Evolutionary conservation across 371 early-diverging fungal species (phyloP), one percentile per base, ranked within the genome.

Genomic region (Funneliformis caledonium): DNA sequence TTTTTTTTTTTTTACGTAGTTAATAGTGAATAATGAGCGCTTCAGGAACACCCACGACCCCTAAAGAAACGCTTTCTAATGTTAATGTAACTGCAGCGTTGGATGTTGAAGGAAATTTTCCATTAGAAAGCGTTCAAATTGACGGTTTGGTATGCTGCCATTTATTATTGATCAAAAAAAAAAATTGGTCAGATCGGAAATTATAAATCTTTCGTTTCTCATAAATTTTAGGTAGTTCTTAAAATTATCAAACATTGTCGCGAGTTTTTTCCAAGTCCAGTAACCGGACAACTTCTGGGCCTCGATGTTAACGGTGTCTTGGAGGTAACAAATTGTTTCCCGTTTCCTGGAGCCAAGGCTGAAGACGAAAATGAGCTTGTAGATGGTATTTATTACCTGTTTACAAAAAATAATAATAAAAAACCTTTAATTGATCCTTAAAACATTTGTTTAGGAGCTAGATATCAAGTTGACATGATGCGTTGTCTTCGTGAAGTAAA

Each of bases 171-270:
- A 9, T 47, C 11, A 9, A 26, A 47, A 47, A 9, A 47, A 9
- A 52, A 52, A 52, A 52, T 52, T 52, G 2, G 12, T 16, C 37
- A 37, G 52, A 52, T 56, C 56, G 19, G 52, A 56, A 19, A 7
- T 52, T 60, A n/a, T 76, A 19, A 52, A 10, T 2, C 12, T 43
- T 62, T 10, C 5, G 59, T 37, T 8, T 45, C 22, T 7, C 45
- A 16, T 73, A 81, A 26, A 69, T 26, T 50, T 64, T 84, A 93
- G 93, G 96, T 93, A 81, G 92, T 96, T 48, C 88, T 98, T 80
- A 96, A 98, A 89, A 97, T 98, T 87, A 91, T 95, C 85, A 98
- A 98, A 90, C 98, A 98, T 88, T 93, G 96, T 86, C 92, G 95
- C 76, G 96, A 96, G 85, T 87, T 88, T 73, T 90, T 88, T 81